Evolutionary conservation across 2,329 filamentous ascomycete species (phyloP), one percentile per base, ranked within the genome.

Genomic region (Pseudonectria foliicola): DNA sequence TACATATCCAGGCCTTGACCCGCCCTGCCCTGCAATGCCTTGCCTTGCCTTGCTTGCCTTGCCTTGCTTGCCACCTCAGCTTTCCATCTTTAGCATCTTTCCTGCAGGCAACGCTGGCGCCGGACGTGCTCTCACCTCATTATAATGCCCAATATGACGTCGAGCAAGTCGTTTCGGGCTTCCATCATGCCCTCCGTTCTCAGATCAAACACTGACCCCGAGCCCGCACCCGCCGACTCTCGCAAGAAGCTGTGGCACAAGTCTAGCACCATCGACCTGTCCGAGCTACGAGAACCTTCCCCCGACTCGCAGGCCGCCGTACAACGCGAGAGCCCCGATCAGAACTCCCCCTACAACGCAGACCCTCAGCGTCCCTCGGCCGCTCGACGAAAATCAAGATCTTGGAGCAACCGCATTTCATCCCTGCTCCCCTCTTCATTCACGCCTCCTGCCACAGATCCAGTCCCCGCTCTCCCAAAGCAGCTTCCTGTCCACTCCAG

Each of bases 111-210:
- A 53, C 48, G 49, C 48, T 49, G 50, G 52, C 43, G 18, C 18
- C 18, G 18, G 18, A 5, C 18, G 18, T 45, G 37, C 14, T 34
- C 32, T 35, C 31, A 37, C 53, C 50, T 44, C 39, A 45, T 54
- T 48, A 50, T 52, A 39, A 54, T 55, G 52, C 57, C 57, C 59
- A 61, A 49, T 48, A 68, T 67, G 64, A 59, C 63, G 55, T 65
- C 64, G 50, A 62, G 61, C 63, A 68, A 67, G 63, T 67, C 60
- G 43, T 55, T 59, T 49, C 55, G 60, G 53, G 56, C 58, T 34
- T 54, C 56, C 39, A 48, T 57, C 35, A 52, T 65, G 44, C 53
- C 58, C 45, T 54, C 61, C 44, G 56, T 64, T 49, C 40, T 57
- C 29, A 53, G 49, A 29, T 50, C 52, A 41, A 54, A 51, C 36